Percentiles rank a stretch among this genome's conserved stretches.
Evolutionary conservation across 2,329 filamentous ascomycete genomes (phyloP).

Genomic region (Cordyceps farinosa): DNA sequence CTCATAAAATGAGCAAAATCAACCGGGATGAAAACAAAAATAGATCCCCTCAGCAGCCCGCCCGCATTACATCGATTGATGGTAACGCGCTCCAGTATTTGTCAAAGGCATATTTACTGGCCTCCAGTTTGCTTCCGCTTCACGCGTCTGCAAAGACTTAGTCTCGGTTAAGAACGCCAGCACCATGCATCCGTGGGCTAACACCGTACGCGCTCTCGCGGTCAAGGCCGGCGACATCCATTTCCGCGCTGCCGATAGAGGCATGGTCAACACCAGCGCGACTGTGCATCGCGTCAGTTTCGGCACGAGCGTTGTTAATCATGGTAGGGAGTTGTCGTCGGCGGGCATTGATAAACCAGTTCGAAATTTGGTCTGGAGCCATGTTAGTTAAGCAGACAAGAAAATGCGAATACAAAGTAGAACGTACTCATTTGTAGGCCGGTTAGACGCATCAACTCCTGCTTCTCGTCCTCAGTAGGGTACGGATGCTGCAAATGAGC

Average conservation of each 20-base stretch:
- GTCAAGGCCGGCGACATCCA: not conserved
- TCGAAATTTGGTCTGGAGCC: conserved; percentile 62
- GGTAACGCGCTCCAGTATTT: not conserved
- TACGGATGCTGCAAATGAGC: conserved; percentile 78
- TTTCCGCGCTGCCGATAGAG: conserved; percentile 5
- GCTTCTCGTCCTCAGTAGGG: conserved; percentile 83
- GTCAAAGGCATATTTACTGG: not conserved
- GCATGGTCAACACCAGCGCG: conserved; percentile 21
- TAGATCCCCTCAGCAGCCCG: not conserved
- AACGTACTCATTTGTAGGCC: conserved; percentile 73
- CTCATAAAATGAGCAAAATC: not conserved
- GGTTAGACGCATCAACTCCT: conserved; percentile 72
- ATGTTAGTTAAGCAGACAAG: conserved; percentile 20
- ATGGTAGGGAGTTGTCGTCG: conserved; percentile 61
- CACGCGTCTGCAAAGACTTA: not conserved
- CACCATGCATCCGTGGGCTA: conserved; percentile 6
- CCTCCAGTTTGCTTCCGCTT: not conserved
- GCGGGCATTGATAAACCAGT: conserved; percentile 78
- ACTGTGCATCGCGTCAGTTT: conserved; percentile 45
- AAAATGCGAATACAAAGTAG: conserved; percentile 10
- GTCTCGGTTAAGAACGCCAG: not conserved
- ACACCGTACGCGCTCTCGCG: conserved; percentile 14
- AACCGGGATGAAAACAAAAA: not conserved
- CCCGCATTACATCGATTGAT: too few species aligned
- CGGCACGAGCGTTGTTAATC: conserved; percentile 53